Evolutionary conservation across 352 stramenopile genomes (phyloP), one percentile per base, ranked within the genome.

Genomic region (Pythium insidiosum): DNA sequence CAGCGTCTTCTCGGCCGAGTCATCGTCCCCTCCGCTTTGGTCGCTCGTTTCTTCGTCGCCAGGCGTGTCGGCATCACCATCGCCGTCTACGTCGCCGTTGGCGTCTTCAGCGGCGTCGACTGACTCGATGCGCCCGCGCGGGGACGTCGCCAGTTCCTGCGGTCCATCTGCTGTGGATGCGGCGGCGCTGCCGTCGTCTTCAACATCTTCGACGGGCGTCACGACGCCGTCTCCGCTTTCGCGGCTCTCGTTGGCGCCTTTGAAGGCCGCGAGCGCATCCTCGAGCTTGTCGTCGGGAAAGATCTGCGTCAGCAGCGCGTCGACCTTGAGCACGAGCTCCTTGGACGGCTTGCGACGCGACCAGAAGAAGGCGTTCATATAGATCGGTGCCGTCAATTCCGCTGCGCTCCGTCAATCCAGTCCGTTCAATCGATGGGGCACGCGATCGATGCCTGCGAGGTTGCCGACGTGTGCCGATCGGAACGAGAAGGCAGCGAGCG

Each of bases 361-460:
- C 73, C 76, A 89, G 51, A 89, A 87, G 58, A 89, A 89, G 6
- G 76, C 77, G 61, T 88, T 88, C 67, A 89, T 71, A 7, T n/a
- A n/a, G n/a, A n/a, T n/a, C n/a, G n/a, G n/a, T n/a, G n/a, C n/a
- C n/a, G n/a, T n/a, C n/a, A n/a, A n/a, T n/a, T n/a, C n/a, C n/a
- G n/a, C n/a, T n/a, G n/a, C n/a, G n/a, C n/a, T n/a, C n/a, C n/a
- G n/a, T n/a, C n/a, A n/a, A n/a, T n/a, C n/a, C n/a, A n/a, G n/a
- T n/a, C n/a, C n/a, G n/a, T n/a, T n/a, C n/a, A n/a, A n/a, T 36
- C 5, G 15, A 13, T 4, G 20, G 19, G 35, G 19, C 5, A 20
- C n/a, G 10, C 10, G 21, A 15, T 41, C 24, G 30, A 37, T 49
- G 28, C 43, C 43, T 50, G 31, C 22, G 7, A 15, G 31, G n/a